phyloP scores from a whole-genome alignment of 1,284 basidiomycete species.

The Crepidotus sp. region DNA sequence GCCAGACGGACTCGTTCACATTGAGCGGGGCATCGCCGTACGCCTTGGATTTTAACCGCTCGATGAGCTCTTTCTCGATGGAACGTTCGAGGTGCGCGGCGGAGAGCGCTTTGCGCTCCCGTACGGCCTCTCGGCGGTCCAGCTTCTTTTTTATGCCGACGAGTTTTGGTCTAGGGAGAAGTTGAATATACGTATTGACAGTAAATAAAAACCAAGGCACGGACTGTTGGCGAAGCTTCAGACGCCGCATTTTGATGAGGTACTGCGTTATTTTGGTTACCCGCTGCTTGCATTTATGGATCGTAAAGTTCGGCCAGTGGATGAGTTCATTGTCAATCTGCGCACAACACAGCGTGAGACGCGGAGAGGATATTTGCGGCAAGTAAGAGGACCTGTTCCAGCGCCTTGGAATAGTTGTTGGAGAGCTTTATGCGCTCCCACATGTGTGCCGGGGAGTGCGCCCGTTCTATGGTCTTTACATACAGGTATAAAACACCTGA shows the following conservation, averaged over 20 bases:
- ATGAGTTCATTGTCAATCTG: conserved; percentile 93
- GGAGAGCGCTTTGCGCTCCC: conserved; percentile 92
- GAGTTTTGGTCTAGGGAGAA: conserved; percentile 70
- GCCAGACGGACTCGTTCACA: conserved; percentile 97
- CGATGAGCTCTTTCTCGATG: conserved; percentile 94
- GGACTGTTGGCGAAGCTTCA: conserved; percentile 85
- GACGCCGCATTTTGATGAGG: conserved; percentile 93
- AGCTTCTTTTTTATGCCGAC: conserved; percentile 97
- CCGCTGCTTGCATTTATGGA: conserved; percentile 99
- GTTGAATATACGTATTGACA: background rate
- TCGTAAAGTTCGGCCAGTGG: conserved; percentile 96
- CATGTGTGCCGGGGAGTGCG: conserved; percentile 92
- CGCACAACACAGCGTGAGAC: background rate
- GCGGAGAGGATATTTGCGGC: background rate
- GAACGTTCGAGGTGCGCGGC: conserved; percentile 91
- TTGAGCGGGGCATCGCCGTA: conserved; percentile 98
- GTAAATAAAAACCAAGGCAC: conserved; percentile 26
- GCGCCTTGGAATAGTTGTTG: conserved; percentile 89
- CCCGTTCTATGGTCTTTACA: conserved; percentile 96
- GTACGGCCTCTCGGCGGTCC: conserved; percentile 86
- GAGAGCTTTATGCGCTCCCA: conserved; percentile 95
- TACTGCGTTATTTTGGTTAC: conserved; percentile 99
- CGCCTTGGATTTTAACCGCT: conserved; percentile 91
- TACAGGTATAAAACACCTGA: conserved; percentile 90
- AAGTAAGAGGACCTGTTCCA: conserved; percentile 69